Base-by-base conservation (phyloP, 1,139 yeast species). In the Ogataea hybrid region DNA sequence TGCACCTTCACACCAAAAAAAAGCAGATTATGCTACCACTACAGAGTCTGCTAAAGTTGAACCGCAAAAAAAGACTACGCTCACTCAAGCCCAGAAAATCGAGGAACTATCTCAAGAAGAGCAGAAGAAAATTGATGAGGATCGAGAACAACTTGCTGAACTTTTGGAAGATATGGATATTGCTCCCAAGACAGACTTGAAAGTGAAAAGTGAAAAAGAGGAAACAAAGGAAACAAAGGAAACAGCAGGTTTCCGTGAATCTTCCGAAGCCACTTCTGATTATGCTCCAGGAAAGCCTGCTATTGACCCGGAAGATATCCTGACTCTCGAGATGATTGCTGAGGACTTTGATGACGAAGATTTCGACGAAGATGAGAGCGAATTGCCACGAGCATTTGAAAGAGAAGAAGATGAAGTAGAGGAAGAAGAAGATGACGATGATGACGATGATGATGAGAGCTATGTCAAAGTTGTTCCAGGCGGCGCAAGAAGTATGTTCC, bases 81-180 rank as follows among this genome's bases (percentile, higher is more conserved):
- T n/a, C 11, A 7, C 16, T 7, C 16, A 28, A 16, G 7, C 31
- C 8, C 17, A 11, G 15, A 27, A 22, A 21, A 28, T 30, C 21
- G 32, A 37, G 25, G 41, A 31, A n/a, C 12, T 29, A 18, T 11
- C 22, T 10, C 15, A 18, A 6, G 43, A 44, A 6, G 47, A 30
- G 11, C 7, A 12, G 16, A 11, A 14, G 7, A 14, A 28, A 16
- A 28, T 28, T n/a, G 31, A 28, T 8, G 50, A 44, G 12, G 46
- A 54, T 10, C 58, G 60, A 7, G 69, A 68, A 28, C 73, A 73
- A 49, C 51, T 75, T n/a, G 49, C 57, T 16, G 74, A 70, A 36
- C 56, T 79, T 17, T 58, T 75, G 23, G 65, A 69, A 35, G 82
- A 77, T 52, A 73, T 79, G 81, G 81, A 71, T 5, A 35, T 58